Base-by-base conservation (phyloP, 2,329 filamentous ascomycete genomes). In the Fusarium sp. region DNA sequence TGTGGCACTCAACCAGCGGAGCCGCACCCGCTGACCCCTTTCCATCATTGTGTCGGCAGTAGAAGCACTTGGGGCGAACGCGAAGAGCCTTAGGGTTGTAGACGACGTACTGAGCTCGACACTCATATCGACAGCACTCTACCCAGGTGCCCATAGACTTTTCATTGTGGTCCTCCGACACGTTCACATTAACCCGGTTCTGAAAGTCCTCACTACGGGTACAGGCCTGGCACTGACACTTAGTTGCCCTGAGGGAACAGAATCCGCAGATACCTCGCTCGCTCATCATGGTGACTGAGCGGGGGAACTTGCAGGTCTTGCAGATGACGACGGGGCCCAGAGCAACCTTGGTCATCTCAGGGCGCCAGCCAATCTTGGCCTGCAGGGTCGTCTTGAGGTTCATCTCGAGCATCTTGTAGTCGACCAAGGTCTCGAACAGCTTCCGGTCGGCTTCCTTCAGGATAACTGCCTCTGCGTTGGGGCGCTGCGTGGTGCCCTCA, bases 281-380 rank as follows among this genome's bases (percentile, higher is more conserved):
- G 0, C 79, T 80, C 86, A 88, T 88, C 12, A 87, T 79, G 8
- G 86, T 87, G 20, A 88, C 85, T 0, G 86, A 88, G 6, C 86
- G 82, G 10, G 86, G 84, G 62, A 83, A 82, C 20, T 82, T 72
- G 76, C 86, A 88, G 16, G 53, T 66, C 35, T 76, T 80, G 75
- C 86, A 88, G 3, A 80, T 70, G 4, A 81, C 80, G 0, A 85
- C 64, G 0, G 85, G 84, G 2, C 87, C 86, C n/a, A 87, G 72
- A 0, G 82, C 77, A 1, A 81, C 78, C 66, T 80, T 81, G 16
- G 79, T 81, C 80, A 87, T 88, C 2, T 83, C 68, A 3, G 86
- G 86, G 1, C 76, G 82, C 85, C 85, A 88, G 14, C 84, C 83
- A 35, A 87, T 69, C 33, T 79, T 79, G 11, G 84, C 85, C 6